Conservation (phyloP, 192 early-diverging fungal genomes). For the Spizellomyces punctatus region DNA sequence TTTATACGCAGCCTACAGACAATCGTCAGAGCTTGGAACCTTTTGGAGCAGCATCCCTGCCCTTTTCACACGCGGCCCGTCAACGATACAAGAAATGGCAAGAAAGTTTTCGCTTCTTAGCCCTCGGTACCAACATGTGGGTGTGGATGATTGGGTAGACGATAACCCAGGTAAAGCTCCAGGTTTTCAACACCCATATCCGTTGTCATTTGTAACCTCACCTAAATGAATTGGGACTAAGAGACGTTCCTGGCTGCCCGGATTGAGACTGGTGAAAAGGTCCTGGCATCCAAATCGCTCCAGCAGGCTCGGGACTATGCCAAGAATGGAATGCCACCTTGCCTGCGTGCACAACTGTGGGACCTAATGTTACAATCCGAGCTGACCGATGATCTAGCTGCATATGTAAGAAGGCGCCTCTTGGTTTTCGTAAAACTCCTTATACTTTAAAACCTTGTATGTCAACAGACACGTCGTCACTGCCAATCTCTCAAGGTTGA, state of each 20-base stretch:
- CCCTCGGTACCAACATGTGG: constrained; percentile 29
- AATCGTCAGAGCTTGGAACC: constrained; percentile 1
- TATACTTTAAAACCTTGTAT: neutral
- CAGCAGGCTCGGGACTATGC: constrained; percentile 31
- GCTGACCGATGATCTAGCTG: constrained; percentile 12
- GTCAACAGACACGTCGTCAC: constrained; percentile 31
- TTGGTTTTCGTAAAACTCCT: too few relatives aligned
- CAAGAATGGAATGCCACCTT: constrained; percentile 45
- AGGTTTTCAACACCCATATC: neutral
- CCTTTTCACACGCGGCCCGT: constrained; percentile 3
- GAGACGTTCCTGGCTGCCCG: constrained; percentile 33
- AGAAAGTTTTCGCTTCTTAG: constrained; percentile 34
- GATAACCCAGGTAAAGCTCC: constrained; percentile 8
- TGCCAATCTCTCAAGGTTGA: constrained; percentile 37
- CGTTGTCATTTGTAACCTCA: constrained; percentile 1
- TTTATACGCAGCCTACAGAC: neutral
- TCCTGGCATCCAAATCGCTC: constrained; percentile 17
- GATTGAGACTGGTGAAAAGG: constrained; percentile 25
- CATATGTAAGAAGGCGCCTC: too few relatives aligned
- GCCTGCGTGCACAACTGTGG: constrained; percentile 46
- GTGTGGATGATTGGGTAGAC: constrained; percentile 27
- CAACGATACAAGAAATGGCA: constrained; percentile 32
- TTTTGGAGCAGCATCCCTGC: constrained; percentile 35
- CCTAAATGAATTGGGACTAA: neutral
- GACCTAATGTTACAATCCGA: constrained; percentile 49